Evolutionary conservation across 805 yeast genomes (phyloP).

Genomic region (Kuraishia hungarica): DNA sequence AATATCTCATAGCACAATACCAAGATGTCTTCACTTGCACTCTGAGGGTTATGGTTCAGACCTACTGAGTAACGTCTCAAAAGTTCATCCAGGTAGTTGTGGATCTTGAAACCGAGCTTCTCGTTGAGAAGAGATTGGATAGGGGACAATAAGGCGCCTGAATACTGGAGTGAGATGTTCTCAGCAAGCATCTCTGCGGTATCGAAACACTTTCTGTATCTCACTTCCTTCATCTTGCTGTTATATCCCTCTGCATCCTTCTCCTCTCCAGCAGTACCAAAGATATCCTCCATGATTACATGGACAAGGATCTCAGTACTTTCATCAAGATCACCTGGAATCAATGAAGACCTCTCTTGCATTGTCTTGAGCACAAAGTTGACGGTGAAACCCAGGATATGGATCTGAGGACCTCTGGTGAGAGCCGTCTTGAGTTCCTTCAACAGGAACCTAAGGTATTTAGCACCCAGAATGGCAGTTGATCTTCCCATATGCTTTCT

Average conservation of each 20-base stretch:
- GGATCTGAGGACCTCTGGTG: constrained; percentile 86
- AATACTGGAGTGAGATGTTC: constrained; percentile 48
- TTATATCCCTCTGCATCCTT: constrained; percentile 91
- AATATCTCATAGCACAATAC: constrained; percentile 69
- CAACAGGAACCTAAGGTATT: constrained; percentile 64
- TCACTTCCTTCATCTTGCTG: constrained; percentile 83
- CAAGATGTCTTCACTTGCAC: constrained; percentile 48
- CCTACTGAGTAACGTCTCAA: constrained; percentile 76
- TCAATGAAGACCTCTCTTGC: constrained; percentile 23
- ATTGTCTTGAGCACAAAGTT: constrained; percentile 62
- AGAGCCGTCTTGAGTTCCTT: constrained; percentile 74
- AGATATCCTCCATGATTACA: constrained; percentile 83
- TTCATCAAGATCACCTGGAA: constrained; percentile 71
- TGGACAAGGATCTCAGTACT: constrained; percentile 49
- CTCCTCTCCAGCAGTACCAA: constrained; percentile 89
- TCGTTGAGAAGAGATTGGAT: constrained; percentile 56
- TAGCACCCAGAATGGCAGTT: constrained; percentile 57
- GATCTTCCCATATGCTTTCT: constrained; percentile 68
- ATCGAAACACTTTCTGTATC: constrained; percentile 80
- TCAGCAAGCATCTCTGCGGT: constrained; percentile 72
- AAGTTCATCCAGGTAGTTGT: constrained; percentile 70
- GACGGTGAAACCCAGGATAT: constrained; percentile 81
- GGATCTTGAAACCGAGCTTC: constrained; percentile 57
- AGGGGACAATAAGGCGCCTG: constrained; percentile 57
- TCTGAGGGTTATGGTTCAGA: constrained; percentile 57